Conservation (phyloP, 192 early-diverging fungal genomes). For the Chytriomyces sp. region DNA sequence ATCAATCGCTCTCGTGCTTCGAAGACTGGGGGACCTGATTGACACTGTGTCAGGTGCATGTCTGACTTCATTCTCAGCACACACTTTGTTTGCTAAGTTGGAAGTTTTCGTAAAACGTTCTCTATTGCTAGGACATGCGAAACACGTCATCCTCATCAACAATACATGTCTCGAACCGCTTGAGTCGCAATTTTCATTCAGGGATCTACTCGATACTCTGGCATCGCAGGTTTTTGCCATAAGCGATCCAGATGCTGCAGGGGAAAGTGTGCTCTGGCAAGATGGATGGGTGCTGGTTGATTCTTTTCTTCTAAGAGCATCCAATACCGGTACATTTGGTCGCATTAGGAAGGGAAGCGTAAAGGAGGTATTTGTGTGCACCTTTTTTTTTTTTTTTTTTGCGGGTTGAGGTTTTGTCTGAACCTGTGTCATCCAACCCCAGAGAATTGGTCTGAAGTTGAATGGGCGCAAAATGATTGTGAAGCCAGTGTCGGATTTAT, state of each 20-base stretch:
- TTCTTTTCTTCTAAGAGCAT: neutral
- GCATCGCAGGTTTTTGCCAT: neutral
- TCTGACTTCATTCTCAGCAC: too few species aligned
- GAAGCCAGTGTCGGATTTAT: neutral
- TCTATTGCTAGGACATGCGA: too few species aligned
- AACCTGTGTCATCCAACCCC: too few species aligned
- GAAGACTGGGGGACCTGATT: neutral
- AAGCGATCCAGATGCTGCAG: neutral
- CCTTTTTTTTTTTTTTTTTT: too few species aligned
- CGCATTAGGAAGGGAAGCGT: constrained; percentile 18
- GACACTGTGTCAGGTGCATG: too few species aligned
- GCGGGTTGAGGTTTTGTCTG: too few species aligned
- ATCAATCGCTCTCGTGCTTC: neutral
- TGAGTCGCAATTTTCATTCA: neutral
- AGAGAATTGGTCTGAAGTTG: neutral
- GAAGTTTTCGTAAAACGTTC: too few species aligned
- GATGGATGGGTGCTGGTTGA: constrained; percentile 19
- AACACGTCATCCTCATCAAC: neutral
- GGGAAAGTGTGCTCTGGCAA: neutral
- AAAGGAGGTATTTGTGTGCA: neutral
- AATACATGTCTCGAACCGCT: neutral
- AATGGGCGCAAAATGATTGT: neutral
- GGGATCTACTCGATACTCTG: constrained; percentile 16
- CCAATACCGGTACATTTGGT: neutral
- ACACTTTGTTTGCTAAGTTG: too few species aligned